phyloP scores from a whole-genome alignment of 257 asterid species.

The Solanum dulcamara region DNA sequence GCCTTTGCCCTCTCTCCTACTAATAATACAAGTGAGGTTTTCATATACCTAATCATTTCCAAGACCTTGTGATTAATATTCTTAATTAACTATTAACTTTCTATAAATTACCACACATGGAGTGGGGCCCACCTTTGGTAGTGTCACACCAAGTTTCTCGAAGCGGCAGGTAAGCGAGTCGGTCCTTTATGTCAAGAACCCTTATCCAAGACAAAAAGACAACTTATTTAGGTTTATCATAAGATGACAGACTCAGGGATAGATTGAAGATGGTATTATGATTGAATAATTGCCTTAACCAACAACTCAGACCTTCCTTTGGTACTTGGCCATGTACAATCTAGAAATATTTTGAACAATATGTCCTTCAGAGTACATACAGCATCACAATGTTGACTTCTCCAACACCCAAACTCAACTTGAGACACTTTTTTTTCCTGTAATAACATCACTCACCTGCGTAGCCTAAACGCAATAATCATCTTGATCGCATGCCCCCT shows the following conservation, averaged over 20 bases:
- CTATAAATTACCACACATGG: neutral
- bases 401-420: neutral
- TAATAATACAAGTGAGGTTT: too few relatives aligned
- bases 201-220: too few relatives aligned
- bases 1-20: too few relatives aligned
- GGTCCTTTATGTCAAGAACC: too few relatives aligned
- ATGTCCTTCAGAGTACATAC: neutral
- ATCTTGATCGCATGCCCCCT: neutral
- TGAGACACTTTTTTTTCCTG: neutral
- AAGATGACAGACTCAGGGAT: too few relatives aligned
- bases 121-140: neutral
- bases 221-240: too few relatives aligned
- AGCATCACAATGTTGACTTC: neutral
- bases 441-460: neutral
- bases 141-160: too few relatives aligned
- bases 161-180: too few relatives aligned
- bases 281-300: neutral
- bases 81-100: neutral
- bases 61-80: neutral
- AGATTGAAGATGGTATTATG: too few relatives aligned
- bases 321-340: neutral
- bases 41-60: conserved; percentile 4
- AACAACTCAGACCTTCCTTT: neutral
- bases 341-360: neutral
- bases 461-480: neutral